Evolutionary conservation across 768 basidiomycete species (phyloP).

Genomic region (Cytidiella melzeri): DNA sequence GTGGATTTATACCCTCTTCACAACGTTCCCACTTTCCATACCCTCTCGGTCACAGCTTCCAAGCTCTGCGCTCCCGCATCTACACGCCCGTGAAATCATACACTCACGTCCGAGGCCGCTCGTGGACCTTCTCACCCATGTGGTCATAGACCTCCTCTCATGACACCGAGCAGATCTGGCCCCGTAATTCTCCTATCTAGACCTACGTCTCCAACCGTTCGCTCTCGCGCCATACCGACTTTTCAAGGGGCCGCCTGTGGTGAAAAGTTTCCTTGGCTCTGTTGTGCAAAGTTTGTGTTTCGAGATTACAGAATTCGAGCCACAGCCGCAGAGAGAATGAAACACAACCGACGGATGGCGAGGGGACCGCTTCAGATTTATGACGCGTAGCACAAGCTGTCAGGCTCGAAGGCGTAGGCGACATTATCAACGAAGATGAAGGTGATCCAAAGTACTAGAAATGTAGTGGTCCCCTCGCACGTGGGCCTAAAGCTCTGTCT

Average conservation of each 20-base stretch:
- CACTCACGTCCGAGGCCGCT: background rate
- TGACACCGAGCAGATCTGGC: slow-evolving; percentile 59
- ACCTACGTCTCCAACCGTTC: slow-evolving; percentile 60
- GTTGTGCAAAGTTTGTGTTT: slow-evolving; percentile 60
- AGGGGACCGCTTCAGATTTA: slow-evolving; percentile 53
- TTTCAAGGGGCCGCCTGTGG: slow-evolving; percentile 54
- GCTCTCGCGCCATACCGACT: slow-evolving; percentile 32
- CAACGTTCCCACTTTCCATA: slow-evolving; percentile 84
- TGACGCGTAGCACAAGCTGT: slow-evolving; percentile 81
- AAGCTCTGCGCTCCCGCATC: slow-evolving; percentile 25
- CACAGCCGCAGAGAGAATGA: slow-evolving; percentile 12
- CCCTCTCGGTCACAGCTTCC: slow-evolving; percentile 73
- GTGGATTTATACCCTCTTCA: slow-evolving; percentile 83
- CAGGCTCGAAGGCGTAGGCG: slow-evolving; percentile 44
- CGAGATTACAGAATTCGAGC: slow-evolving; percentile 48
- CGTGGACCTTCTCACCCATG: slow-evolving; percentile 32
- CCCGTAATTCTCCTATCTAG: slow-evolving; percentile 64
- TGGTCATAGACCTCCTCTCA: slow-evolving; percentile 80
- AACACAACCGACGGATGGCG: slow-evolving; percentile 19
- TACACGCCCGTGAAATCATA: slow-evolving; percentile 9
- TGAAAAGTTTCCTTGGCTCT: slow-evolving; percentile 60
- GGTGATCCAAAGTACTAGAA: slow-evolving; percentile 58
- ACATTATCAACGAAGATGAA: background rate
- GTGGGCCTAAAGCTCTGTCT: slow-evolving; percentile 65
- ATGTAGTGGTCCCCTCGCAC: slow-evolving; percentile 64